Percentiles rank a stretch among this genome's conserved stretches.
phyloP scores from a whole-genome alignment of 148 eudicot species.

The Diospyros kaki region DNA sequence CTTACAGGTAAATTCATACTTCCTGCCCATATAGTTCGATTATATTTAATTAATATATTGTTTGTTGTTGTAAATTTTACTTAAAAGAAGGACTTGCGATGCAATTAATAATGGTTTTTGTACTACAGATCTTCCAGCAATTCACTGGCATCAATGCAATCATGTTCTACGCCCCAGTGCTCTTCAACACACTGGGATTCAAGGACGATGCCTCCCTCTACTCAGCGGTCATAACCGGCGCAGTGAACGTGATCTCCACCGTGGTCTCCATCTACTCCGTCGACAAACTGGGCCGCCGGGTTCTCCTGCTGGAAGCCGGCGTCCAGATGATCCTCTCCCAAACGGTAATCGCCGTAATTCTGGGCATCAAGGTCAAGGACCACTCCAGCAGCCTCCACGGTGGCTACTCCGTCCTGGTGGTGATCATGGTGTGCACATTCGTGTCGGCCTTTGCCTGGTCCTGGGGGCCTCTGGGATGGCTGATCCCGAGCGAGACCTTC shows the following conservation, averaged over 20 bases:
- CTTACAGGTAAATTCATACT: slow-evolving; percentile 34
- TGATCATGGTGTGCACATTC: slow-evolving; percentile 69
- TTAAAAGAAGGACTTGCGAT: too few relatives aligned
- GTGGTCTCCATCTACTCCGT: slow-evolving; percentile 79
- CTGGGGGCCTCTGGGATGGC: slow-evolving; percentile 96
- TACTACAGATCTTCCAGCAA: slow-evolving; percentile 80
- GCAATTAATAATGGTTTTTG: neutral
- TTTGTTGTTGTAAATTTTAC: too few relatives aligned
- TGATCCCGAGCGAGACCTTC: slow-evolving; percentile 90
- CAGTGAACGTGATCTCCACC: slow-evolving; percentile 81
- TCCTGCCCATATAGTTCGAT: too few relatives aligned
- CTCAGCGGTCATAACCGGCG: slow-evolving; percentile 82
- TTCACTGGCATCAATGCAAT: slow-evolving; percentile 94
- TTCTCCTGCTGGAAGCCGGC: slow-evolving; percentile 77
- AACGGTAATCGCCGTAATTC: slow-evolving; percentile 54
- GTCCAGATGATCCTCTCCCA: slow-evolving; percentile 90
- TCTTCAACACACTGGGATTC: slow-evolving; percentile 78
- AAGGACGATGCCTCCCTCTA: slow-evolving; percentile 69
- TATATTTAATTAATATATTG: too few relatives aligned
- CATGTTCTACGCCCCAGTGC: slow-evolving; percentile 93
- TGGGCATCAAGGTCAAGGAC: slow-evolving; percentile 65
- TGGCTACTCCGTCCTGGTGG: slow-evolving; percentile 60
- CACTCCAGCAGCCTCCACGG: slow-evolving; percentile 34
- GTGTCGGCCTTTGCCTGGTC: slow-evolving; percentile 92
- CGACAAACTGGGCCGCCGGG: slow-evolving; percentile 74